Evolutionary conservation across 2,329 filamentous ascomycete genomes (phyloP).

Genomic region (Aspergillus sp.): DNA sequence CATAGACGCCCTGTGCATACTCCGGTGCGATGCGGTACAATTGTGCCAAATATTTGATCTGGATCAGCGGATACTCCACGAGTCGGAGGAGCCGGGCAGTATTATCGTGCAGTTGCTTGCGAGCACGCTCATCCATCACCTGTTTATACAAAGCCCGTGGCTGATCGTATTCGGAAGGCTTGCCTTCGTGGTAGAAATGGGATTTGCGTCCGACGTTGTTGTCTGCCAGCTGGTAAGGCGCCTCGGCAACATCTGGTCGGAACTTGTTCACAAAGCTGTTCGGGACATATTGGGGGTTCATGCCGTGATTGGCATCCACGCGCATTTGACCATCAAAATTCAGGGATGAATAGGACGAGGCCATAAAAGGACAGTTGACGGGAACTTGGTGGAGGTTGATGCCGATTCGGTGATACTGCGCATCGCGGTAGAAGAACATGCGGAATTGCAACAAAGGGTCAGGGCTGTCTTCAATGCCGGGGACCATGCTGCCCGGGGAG

Average conservation of each 20-base stretch:
- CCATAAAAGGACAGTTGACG: constrained; percentile 52
- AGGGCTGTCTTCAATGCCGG: constrained; percentile 53
- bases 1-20: constrained; percentile 52
- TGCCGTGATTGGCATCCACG: constrained; percentile 49
- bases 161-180: constrained; percentile 56
- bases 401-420: constrained; percentile 56
- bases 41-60: constrained; percentile 57
- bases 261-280: constrained; percentile 57
- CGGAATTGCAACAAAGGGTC: constrained; percentile 54
- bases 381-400: constrained; percentile 54
- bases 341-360: constrained; percentile 48
- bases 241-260: constrained; percentile 54
- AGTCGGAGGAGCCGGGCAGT: constrained; percentile 50
- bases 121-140: constrained; percentile 51
- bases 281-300: constrained; percentile 55
- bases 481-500: constrained; percentile 54
- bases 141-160: constrained; percentile 51
- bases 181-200: constrained; percentile 59
- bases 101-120: constrained; percentile 52
- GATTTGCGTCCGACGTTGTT: constrained; percentile 55
- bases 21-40: constrained; percentile 53
- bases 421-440: constrained; percentile 55
- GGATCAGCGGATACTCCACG: constrained; percentile 49
- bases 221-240: constrained; percentile 53
- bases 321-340: constrained; percentile 55